These are phyloP conservation scores for Iris pallida DNA, from an alignment of 116 monocot genomes.

Conservation along the genomic window DNA sequence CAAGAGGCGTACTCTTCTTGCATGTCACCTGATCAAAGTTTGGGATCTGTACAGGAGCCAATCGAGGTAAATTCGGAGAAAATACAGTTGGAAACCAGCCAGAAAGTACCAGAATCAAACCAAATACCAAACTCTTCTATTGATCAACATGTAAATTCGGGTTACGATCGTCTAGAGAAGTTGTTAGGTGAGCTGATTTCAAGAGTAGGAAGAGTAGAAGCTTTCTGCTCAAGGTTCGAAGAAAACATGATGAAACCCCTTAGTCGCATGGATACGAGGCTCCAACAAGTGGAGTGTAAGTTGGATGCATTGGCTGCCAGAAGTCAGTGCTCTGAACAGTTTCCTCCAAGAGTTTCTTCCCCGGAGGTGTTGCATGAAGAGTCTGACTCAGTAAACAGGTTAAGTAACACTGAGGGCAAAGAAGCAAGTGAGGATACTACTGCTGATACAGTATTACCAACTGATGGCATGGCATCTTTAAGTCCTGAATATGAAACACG, in stretches of 20 bases:
- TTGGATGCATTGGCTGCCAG: constrained; percentile 36
- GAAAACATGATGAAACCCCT: constrained; percentile 71
- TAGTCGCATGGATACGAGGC: constrained; percentile 60
- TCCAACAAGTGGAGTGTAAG: constrained; percentile 53
- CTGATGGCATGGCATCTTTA: constrained; percentile 4
- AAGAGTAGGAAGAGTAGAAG: constrained; percentile 69
- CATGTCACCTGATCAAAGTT: constrained; percentile 3
- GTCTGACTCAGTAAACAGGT: constrained; percentile 23
- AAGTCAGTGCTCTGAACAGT: constrained; percentile 15
- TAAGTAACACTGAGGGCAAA: not conserved
- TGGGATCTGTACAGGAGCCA: not conserved
- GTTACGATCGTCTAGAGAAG: constrained; percentile 35
- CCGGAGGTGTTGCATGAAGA: constrained; percentile 30
- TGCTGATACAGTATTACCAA: constrained; percentile 5
- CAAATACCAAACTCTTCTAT: constrained; percentile 5
- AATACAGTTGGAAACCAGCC: not conserved
- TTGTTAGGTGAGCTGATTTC: constrained; percentile 51
- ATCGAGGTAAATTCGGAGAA: not conserved
- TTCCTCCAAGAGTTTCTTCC: constrained; percentile 19
- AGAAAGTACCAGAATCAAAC: not conserved
- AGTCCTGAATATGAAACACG: constrained; percentile 9
- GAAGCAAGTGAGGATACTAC: not conserved
- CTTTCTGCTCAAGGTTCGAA: constrained; percentile 56
- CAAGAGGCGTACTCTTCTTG: constrained; percentile 9
- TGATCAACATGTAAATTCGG: constrained; percentile 15